These are phyloP conservation scores for Talaromyces sp. DNA, from an alignment of 2,329 filamentous ascomycete genomes.

Conservation along the genomic window DNA sequence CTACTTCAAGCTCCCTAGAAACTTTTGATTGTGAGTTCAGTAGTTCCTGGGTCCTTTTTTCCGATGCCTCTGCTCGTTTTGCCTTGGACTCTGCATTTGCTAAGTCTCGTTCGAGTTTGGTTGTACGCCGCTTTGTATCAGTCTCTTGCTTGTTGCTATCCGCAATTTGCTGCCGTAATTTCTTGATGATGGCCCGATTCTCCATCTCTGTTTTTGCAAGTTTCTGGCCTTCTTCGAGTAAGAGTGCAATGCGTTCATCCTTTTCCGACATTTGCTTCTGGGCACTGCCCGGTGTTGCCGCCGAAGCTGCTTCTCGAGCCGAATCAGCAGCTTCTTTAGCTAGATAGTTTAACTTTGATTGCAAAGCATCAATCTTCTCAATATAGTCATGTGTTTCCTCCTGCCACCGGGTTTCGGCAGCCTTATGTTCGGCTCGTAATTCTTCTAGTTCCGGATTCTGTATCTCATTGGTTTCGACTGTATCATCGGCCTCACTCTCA, in stretches of 20 bases:
- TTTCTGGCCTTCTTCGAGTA: conserved; percentile 89
- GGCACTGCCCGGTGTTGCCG: conserved; percentile 56
- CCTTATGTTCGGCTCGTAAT: conserved; percentile 46
- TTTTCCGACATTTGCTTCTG: conserved; percentile 83
- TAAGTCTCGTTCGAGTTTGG: conserved; percentile 53
- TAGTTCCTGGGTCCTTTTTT: conserved; percentile 52
- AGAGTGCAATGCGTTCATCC: conserved; percentile 78
- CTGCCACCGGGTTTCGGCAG: conserved; percentile 56
- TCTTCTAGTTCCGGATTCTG: conserved; percentile 29
- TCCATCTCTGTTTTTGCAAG: conserved; percentile 82
- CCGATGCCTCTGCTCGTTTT: conserved; percentile 54
- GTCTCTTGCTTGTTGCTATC: conserved; percentile 48
- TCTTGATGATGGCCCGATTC: conserved; percentile 75
- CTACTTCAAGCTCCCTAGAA: conserved; percentile 53
- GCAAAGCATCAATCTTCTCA: conserved; percentile 85
- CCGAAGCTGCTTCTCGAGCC: conserved; percentile 62
- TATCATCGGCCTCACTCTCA: background rate
- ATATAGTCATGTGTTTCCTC: conserved; percentile 79
- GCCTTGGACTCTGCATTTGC: conserved; percentile 48
- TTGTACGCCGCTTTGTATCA: conserved; percentile 50
- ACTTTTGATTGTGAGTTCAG: conserved; percentile 46
- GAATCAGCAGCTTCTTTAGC: conserved; percentile 71
- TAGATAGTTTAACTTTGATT: conserved; percentile 85
- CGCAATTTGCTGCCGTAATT: conserved; percentile 52
- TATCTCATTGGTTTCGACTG: background rate